Percentiles rank a stretch among this genome's conserved stretches.
Evolutionary conservation across 2,329 filamentous ascomycete genomes (phyloP).

Genomic region (Apiospora sp.): DNA sequence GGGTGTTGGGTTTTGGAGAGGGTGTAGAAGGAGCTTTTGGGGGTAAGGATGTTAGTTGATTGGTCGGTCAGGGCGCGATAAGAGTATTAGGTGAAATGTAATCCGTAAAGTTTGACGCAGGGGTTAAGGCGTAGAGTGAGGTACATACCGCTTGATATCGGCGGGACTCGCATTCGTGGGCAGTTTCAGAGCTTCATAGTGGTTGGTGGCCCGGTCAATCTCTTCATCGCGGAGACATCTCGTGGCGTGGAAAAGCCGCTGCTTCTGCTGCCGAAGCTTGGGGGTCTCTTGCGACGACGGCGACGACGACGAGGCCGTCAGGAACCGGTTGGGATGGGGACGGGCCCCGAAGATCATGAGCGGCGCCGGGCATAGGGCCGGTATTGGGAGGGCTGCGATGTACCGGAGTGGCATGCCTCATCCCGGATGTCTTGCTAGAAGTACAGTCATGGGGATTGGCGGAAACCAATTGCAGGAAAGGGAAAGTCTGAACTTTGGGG

Average conservation of each 20-base stretch:
- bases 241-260: slow-evolving; percentile 3
- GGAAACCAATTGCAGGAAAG: neutral
- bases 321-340: neutral
- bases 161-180: slow-evolving; percentile 70
- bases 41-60: neutral
- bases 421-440: slow-evolving; percentile 47
- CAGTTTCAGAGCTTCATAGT: slow-evolving; percentile 87
- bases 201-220: slow-evolving; percentile 55
- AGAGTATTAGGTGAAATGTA: neutral
- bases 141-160: slow-evolving; percentile 82
- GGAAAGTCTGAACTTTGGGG: neutral
- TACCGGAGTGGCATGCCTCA: slow-evolving; percentile 69
- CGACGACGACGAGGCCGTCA: neutral
- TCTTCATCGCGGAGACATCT: slow-evolving; percentile 28
- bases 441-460: slow-evolving; percentile 12
- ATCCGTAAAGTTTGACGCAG: neutral
- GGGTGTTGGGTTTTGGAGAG: slow-evolving; percentile 94
- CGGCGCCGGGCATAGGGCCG: slow-evolving; percentile 19
- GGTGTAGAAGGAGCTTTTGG: slow-evolving; percentile 76
- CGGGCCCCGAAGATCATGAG: neutral
- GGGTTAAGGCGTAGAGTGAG: neutral
- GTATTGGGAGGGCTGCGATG: slow-evolving; percentile 33
- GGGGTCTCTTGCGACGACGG: neutral
- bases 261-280: neutral
- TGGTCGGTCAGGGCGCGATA: neutral